Evolutionary conservation across 495 filamentous ascomycete species (phyloP), one percentile per base, ranked within the genome.

Genomic region (Lepraria neglecta): DNA sequence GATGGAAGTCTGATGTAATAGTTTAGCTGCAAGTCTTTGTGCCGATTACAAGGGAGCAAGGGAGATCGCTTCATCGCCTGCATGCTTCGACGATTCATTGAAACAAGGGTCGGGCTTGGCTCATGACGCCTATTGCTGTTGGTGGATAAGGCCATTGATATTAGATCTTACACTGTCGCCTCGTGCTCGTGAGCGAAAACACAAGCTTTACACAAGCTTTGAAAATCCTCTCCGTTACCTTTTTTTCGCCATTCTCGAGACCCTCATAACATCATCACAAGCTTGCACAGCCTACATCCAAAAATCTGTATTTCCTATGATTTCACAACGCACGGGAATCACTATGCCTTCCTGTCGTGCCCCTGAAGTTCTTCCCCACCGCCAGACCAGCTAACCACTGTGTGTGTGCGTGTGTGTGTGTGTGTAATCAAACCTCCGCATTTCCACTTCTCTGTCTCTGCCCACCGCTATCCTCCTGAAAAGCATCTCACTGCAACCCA

Each of bases 81-180:
- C 48, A 31, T 27, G 27, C 27, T 14, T 52, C 48, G n/a, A 1
- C 31, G 27, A 3, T 31, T 52, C 27, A 31, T 3, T 31, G 15
- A 9, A 30, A 17, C 28, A 27, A 52, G 31, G 48, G 27, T 10
- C 15, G 27, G 48, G 19, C 48, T 52, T 52, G 28, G 48, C 28
- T 31, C 12, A 28, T 52, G 48, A 52, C 48, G 46, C 21, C 46
- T 15, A 3, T 17, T 15, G 35, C 48, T 30, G n/a, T 30, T 9
- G 31, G 27, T 52, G 48, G 14, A 52, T 52, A 28, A 52, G 7
- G 48, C 48, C 31, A 52, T 52, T 52, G 15, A 52, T 52, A 52
- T 31, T 52, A 52, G 28, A 52, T 52, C 15, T 52, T 52, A 52
- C 31, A 14, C 27, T 52, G 48, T 15, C 31, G 27, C 1, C 11